Evolutionary conservation across 2,329 filamentous ascomycete species (phyloP).

Genomic region (Cladosporium sp.): DNA sequence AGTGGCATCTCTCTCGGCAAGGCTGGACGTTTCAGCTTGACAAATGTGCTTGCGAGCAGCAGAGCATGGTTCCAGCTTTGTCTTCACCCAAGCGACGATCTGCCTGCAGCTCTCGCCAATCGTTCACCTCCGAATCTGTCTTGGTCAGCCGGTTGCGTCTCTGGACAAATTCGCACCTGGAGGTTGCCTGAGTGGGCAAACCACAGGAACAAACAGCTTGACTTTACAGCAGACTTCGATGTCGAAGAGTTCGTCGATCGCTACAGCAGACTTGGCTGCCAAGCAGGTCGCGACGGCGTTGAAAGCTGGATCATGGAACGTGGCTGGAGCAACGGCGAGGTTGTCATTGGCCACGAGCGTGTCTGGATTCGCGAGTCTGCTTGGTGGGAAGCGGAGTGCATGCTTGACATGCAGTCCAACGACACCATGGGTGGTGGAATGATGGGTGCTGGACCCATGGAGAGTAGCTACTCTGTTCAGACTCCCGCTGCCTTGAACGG

Average conservation of each 20-base stretch:
- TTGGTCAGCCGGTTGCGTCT: conserved; percentile 92
- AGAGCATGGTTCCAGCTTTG: conserved; percentile 93
- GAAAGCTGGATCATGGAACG: conserved; percentile 92
- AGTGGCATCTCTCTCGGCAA: conserved; percentile 79
- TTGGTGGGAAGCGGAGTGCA: conserved; percentile 97
- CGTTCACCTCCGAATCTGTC: conserved; percentile 69
- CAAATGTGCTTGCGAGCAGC: conserved; percentile 71
- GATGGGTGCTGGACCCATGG: conserved; percentile 58
- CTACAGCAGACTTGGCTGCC: conserved; percentile 78
- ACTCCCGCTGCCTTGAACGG: conserved; percentile 34
- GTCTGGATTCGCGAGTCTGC: conserved; percentile 92
- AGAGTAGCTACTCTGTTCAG: conserved; percentile 68
- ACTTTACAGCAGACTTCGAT: conserved; percentile 97
- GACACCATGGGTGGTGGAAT: conserved; percentile 44
- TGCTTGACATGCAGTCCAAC: conserved; percentile 78
- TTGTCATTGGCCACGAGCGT: conserved; percentile 82
- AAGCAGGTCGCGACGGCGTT: conserved; percentile 85
- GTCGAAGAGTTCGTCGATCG: conserved; percentile 83
- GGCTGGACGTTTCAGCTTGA: conserved; percentile 72
- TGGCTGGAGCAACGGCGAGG: conserved; percentile 97
- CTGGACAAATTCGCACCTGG: conserved; percentile 89
- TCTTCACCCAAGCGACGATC: conserved; percentile 85
- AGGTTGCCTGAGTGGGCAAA: conserved; percentile 95
- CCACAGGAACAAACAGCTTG: conserved; percentile 79
- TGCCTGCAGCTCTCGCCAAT: conserved; percentile 68